Percentiles rank a stretch among this genome's conserved stretches.
Evolutionary conservation across 2,329 filamentous ascomycete species (phyloP).

Genomic region (Thielaviopsis populi): DNA sequence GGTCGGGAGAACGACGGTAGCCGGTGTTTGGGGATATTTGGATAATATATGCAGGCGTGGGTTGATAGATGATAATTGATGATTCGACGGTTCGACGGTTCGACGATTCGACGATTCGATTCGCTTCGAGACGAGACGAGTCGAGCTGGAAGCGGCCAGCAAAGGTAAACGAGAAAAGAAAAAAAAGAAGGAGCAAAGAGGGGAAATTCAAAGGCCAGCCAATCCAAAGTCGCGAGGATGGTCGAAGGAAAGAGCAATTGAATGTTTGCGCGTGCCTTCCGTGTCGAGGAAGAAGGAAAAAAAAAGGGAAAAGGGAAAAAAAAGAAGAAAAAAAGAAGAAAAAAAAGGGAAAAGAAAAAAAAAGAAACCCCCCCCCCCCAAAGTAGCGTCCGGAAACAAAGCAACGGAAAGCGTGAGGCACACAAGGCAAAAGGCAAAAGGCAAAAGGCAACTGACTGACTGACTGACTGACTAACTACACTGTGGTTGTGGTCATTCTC

Average conservation of each 20-base stretch:
- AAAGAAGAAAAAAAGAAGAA: too few species aligned
- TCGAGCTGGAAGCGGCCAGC: neutral
- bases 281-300: neutral
- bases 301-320: neutral
- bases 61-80: too few species aligned
- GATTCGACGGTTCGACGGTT: too few species aligned
- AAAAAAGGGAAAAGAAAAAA: too few species aligned
- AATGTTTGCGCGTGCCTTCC: neutral
- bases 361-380: too few species aligned
- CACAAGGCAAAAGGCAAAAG: neutral
- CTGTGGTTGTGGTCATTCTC: neutral
- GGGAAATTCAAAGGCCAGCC: neutral
- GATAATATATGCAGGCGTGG: neutral
- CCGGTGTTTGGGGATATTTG: neutral
- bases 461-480: too few species aligned
- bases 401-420: neutral
- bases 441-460: neutral
- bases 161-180: neutral
- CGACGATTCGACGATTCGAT: too few species aligned
- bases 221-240: neutral
- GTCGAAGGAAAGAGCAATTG: neutral
- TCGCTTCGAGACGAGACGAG: too few species aligned
- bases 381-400: neutral
- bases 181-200: neutral
- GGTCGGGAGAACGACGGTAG: neutral